Evolutionary conservation across 2,329 filamentous ascomycete genomes (phyloP), one percentile per base, ranked within the genome.

Genomic region (Colletotrichum truncatum): DNA sequence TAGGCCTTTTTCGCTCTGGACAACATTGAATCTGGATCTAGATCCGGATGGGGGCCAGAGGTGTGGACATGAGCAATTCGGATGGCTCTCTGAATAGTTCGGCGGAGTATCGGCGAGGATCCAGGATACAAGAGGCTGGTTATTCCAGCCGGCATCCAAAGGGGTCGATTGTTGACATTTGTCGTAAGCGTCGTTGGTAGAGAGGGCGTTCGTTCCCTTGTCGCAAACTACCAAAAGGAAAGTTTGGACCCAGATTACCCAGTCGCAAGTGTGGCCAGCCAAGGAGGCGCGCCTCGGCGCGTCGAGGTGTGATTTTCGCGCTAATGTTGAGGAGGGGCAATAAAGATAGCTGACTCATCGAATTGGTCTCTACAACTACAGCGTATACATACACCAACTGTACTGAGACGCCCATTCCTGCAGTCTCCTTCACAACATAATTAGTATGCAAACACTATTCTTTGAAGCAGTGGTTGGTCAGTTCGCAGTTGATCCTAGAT

Each of bases 121-220:
- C 77, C 73, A 57, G 73, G 54, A 36, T 71, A 62, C n/a, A 66
- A 32, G 28, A 78, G 72, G 66, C 70, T 69, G 59, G 68, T 54
- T 56, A 75, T 72, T 68, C 73, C 75, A 70, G 71, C 68, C 72
- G 66, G 75, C 78, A 80, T 80, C 75, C 74, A 80, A 72, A 57
- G 65, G 54, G 49, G 10, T 57, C 45, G n/a, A 12, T 30, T 41
- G 59, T 32, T 51, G 41, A 30, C 58, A 51, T 56, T 32, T 49
- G 62, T 36, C 28, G 30, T 43, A 48, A 25, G n/a, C 18, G 36
- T 45, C 12, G 38, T 41, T 26, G 38, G 34, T 23, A 28, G 34
- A 54, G 34, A 25, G 48, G 38, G 38, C 30, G 62, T 28, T 32
- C 16, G 39, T 64, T 45, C 6, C 34, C 34, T 34, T 62, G 16